Evolutionary conservation across 352 stramenopile species (phyloP).

Genomic region (Phytopythium sindhum): DNA sequence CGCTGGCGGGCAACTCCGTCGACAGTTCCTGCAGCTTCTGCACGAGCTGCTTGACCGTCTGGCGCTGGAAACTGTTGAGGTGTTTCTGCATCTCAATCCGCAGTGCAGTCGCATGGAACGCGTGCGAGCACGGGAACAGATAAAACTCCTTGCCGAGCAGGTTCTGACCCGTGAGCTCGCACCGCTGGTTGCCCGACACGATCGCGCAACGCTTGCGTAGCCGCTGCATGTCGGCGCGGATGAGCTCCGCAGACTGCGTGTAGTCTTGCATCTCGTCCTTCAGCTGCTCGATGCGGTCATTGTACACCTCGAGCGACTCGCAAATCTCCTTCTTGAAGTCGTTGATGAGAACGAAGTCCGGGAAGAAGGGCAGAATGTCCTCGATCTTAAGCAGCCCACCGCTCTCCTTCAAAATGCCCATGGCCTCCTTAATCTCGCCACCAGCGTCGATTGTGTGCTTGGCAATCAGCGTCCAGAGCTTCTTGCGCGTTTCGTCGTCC

Average conservation of each 20-base stretch:
- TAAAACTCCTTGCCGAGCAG: constrained; percentile 92
- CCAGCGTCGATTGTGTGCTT: constrained; percentile 90
- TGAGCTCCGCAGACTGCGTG: constrained; percentile 87
- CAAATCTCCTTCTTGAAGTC: constrained; percentile 96
- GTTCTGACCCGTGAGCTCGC: constrained; percentile 87
- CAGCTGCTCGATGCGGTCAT: constrained; percentile 89
- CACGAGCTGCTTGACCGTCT: constrained; percentile 89
- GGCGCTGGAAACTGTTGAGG: constrained; percentile 83
- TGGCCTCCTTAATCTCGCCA: constrained; percentile 79
- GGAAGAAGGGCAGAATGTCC: constrained; percentile 94
- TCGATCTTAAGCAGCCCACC: constrained; percentile 88
- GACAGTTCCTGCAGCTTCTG: constrained; percentile 86
- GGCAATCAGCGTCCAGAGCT: constrained; percentile 92
- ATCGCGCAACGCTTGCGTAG: constrained; percentile 83
- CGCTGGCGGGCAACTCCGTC: constrained; percentile 62
- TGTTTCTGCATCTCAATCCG: constrained; percentile 89
- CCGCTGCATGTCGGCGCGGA: constrained; percentile 88
- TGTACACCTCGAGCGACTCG: constrained; percentile 89
- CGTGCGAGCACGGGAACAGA: constrained; percentile 92
- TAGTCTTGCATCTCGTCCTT: constrained; percentile 94
- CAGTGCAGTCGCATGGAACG: constrained; percentile 90
- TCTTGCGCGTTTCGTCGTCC: constrained; percentile 88
- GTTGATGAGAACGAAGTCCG: constrained; percentile 94
- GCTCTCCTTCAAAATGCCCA: constrained; percentile 87
- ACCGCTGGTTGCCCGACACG: constrained; percentile 86